Conservation (phyloP, 805 yeast species). For the Ogataea degrootiae region DNA sequence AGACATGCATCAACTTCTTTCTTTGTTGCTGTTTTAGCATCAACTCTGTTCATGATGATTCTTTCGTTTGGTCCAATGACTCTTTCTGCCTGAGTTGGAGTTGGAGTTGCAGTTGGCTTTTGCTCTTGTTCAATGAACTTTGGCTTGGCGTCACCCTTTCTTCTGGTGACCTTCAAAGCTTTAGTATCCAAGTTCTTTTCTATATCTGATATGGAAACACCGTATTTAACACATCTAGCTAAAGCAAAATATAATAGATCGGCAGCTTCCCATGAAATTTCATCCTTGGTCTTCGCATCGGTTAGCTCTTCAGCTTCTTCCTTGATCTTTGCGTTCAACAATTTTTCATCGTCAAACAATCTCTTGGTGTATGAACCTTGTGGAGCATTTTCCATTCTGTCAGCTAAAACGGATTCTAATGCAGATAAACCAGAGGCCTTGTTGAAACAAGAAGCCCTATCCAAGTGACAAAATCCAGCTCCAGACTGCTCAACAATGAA, state of each 20-base stretch:
- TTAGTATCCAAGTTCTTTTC: slow-evolving; percentile 82
- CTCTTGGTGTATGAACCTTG: slow-evolving; percentile 93
- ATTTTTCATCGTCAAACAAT: slow-evolving; percentile 68
- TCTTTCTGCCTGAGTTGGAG: slow-evolving; percentile 16
- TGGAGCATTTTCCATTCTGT: slow-evolving; percentile 68
- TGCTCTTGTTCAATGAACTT: slow-evolving; percentile 46
- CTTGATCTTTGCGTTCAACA: slow-evolving; percentile 80
- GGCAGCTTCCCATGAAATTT: slow-evolving; percentile 96
- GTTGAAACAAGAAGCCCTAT: slow-evolving; percentile 79
- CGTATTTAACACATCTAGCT: slow-evolving; percentile 57
- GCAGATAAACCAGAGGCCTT: slow-evolving; percentile 58
- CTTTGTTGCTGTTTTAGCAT: slow-evolving; percentile 36
- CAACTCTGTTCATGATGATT: slow-evolving; percentile 49
- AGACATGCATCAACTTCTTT: slow-evolving; percentile 57
- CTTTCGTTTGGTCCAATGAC: slow-evolving; percentile 30
- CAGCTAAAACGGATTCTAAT: slow-evolving; percentile 61
- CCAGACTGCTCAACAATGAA: slow-evolving; percentile 84
- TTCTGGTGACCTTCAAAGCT: slow-evolving; percentile 79
- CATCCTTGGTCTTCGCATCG: slow-evolving; percentile 63
- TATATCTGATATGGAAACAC: slow-evolving; percentile 74
- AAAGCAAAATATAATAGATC: slow-evolving; percentile 65
- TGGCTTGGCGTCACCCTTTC: slow-evolving; percentile 94
- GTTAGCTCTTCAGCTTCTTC: slow-evolving; percentile 96
- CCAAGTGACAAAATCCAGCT: slow-evolving; percentile 88
- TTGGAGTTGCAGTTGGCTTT: slow-evolving; percentile 4